phyloP scores from a whole-genome alignment of 257 asterid species.

The Solanum raphanifolium region DNA sequence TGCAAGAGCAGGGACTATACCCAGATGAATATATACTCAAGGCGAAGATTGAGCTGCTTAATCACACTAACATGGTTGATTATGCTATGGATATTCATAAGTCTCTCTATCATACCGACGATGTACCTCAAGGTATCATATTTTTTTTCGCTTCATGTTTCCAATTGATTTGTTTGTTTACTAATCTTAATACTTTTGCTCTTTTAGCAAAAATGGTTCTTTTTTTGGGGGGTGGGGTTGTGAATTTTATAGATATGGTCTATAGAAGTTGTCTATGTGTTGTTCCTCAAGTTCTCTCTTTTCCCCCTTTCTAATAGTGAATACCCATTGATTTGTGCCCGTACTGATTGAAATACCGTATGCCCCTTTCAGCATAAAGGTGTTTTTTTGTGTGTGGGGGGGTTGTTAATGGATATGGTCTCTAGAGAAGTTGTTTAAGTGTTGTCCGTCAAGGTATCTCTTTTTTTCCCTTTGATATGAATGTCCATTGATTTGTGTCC shows the following conservation, averaged over 20 bases:
- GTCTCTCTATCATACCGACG: conserved; percentile 78
- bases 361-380: background rate
- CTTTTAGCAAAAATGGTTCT: background rate
- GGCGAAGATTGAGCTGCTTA: conserved; percentile 79
- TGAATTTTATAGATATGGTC: background rate
- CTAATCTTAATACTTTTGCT: background rate
- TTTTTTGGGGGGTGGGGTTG: background rate
- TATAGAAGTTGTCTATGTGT: background rate
- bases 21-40: conserved; percentile 64
- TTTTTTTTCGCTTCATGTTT: background rate
- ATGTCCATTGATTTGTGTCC: background rate
- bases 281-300: background rate
- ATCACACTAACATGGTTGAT: conserved; percentile 92
- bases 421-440: background rate
- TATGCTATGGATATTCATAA: conserved; percentile 96
- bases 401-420: background rate
- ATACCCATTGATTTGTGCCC: background rate
- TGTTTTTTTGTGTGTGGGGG: background rate
- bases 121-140: conserved; percentile 71
- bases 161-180: background rate
- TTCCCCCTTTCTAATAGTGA: background rate
- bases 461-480: background rate
- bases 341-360: background rate
- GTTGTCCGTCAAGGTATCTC: background rate
- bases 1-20: conserved; percentile 69